Evolutionary conservation across 495 filamentous ascomycete genomes (phyloP), one percentile per base, ranked within the genome.

Genomic region (Extremus antarcticus): DNA sequence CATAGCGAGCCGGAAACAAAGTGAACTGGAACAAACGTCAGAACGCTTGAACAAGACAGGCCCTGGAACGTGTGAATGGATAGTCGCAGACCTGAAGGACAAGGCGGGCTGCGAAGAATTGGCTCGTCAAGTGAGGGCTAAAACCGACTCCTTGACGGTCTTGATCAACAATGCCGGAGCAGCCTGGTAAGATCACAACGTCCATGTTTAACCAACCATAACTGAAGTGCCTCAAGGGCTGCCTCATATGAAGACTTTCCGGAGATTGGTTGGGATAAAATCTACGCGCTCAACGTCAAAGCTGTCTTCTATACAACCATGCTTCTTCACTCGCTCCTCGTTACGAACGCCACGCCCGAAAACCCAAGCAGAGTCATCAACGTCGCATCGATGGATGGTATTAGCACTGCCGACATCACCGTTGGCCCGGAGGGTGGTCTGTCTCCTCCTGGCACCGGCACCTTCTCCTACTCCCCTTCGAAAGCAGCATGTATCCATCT

Each of bases 401-500:
- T 69, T 25, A 58, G 62, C 56, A 70, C 67, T 4, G 43, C 43
- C 20, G 67, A 70, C 54, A 65, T 70, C 43, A 70, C 67, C 17
- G 53, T 60, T 7, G 62, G 59, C 3, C 54, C 62, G 9, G 64
- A 54, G 21, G 66, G 67, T 2, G 67, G 67, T 9, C 52, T 70
- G 24, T 25, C 53, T 11, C 51, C 54, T 40, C 67, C 67, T 0
- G 67, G 67, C 13, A 32, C 55, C 35, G 67, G 67, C 23, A 68
- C 67, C 0, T 70, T 66, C 54, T 56, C 48, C 43, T 70, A 70
- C 43, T 65, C 65, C 17, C 67, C 67, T 0, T 60, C 55, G 10
- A 70, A 70, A 55, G 67, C 67, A 9, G 67, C 65, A 13, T 66
- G 62, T 39, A 68, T 70, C n/a, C 67, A 70, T 51, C 57, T 70